Evolutionary conservation across 2,329 filamentous ascomycete species (phyloP), one percentile per base, ranked within the genome.

Genomic region (Cercospora janseana): DNA sequence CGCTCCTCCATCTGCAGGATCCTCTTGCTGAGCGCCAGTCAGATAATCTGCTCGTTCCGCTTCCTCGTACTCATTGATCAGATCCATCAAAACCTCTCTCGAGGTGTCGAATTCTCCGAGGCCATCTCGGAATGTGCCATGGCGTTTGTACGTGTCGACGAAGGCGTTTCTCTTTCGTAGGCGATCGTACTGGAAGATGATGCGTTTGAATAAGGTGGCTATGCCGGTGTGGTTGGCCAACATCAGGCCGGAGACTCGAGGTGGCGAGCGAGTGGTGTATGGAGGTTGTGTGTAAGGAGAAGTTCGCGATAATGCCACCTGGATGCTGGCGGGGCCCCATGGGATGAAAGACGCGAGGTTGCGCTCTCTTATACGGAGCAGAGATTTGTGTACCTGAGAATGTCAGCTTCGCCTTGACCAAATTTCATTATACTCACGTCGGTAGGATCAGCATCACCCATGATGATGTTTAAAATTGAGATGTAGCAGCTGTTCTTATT

Each of bases 401-500:
- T 24, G 45, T 61, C 34, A 53, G 43, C 16, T 10, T 7, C 12
- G 24, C 29, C 9, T 27, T 8, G 3, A 15, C 6, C 8, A 13
- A 8, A 20, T 31, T 37, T 15, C 9, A 15, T 55, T 15, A 24
- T 27, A 20, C 70, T 60, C 64, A 79, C 88, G 71, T 98, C 94
- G 3, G 92, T 97, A 6, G 93, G 92, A 67, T 98, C 94, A 29
- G 94, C 93, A 70, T 98, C 93, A 64, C 93, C 93, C 75, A 97
- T 93, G 63, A 98, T 98, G 63, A 98, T 95, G 71, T 98, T 97
- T 56, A 98, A 78, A 61, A 98, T 97, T 40, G 90, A 95, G 66
- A 98, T 97, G 75, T 98, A 98, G 75, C 93, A 98, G 73, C 90
- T 96, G 75, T 89, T 94, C 75, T 97, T 97, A 63, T 87, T 88